Percentiles rank a stretch among this genome's conserved stretches.
phyloP scores from a whole-genome alignment of 1,284 basidiomycete genomes.

The Moesziomyces aphidis region DNA sequence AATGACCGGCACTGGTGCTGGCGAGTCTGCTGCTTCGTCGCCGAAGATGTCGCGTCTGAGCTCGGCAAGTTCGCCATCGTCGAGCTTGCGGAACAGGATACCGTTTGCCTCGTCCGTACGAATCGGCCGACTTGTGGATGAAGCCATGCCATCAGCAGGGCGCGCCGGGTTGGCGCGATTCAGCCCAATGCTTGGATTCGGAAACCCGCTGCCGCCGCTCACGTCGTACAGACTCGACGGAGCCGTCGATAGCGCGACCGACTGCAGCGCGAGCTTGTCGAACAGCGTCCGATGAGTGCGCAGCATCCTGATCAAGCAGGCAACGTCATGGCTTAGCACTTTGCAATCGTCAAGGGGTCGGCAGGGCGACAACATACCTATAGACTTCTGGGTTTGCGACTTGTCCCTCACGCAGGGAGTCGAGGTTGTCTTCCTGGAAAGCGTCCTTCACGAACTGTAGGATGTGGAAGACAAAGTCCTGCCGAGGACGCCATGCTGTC shows the following conservation, averaged over 20 bases:
- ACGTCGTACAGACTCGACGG: slow-evolving; percentile 50
- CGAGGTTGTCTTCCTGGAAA: slow-evolving; percentile 34
- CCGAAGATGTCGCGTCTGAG: slow-evolving; percentile 40
- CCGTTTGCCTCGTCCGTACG: slow-evolving; percentile 37
- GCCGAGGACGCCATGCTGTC: slow-evolving; percentile 37
- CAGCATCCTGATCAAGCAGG: slow-evolving; percentile 18
- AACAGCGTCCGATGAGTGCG: slow-evolving; percentile 42
- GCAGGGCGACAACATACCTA: slow-evolving; percentile 2
- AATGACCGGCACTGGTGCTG: not conserved
- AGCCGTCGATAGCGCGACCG: slow-evolving; percentile 43
- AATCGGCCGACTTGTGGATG: slow-evolving; percentile 2
- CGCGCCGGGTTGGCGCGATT: slow-evolving; percentile 11
- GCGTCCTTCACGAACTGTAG: slow-evolving; percentile 38
- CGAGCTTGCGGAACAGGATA: slow-evolving; percentile 30
- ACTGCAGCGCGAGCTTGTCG: slow-evolving; percentile 54
- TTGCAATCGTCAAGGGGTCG: no score
- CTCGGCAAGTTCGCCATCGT: slow-evolving; percentile 12
- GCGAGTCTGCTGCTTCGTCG: slow-evolving; percentile 6
- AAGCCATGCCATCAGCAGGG: not conserved
- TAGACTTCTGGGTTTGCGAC: slow-evolving; percentile 49
- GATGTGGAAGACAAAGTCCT: slow-evolving; percentile 42
- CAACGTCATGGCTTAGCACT: no score
- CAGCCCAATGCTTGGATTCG: slow-evolving; percentile 37
- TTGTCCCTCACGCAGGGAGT: slow-evolving; percentile 29
- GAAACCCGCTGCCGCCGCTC: slow-evolving; percentile 46